Conservation (phyloP, 1,284 basidiomycete genomes). For the Ganoderma lucidum region DNA sequence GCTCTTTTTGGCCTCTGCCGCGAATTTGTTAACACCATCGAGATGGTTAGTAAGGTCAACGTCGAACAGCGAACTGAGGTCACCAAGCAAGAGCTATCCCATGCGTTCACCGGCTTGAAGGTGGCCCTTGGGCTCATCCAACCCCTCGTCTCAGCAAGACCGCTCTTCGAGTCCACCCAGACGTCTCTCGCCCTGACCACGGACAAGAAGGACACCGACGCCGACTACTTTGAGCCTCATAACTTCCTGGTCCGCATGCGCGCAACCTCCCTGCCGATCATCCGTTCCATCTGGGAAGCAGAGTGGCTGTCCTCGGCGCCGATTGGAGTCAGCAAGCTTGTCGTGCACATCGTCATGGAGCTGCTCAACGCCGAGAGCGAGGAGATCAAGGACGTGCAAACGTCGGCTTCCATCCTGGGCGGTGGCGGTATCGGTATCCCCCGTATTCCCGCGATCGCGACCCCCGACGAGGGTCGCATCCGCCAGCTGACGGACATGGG, state of each 20-base stretch:
- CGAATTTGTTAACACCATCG: conserved; percentile 65
- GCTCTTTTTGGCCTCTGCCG: conserved; percentile 70
- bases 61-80: conserved; percentile 64
- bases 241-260: conserved; percentile 89
- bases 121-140: conserved; percentile 83
- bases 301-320: conserved; percentile 85
- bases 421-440: conserved; percentile 42
- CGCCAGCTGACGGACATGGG: conserved; percentile 96
- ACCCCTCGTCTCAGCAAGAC: conserved; percentile 81
- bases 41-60: conserved; percentile 54
- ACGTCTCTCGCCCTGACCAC: conserved; percentile 77
- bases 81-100: conserved; percentile 69
- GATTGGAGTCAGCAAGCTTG: conserved; percentile 73
- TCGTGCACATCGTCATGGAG: conserved; percentile 84
- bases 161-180: conserved; percentile 88
- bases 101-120: conserved; percentile 85
- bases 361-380: conserved; percentile 87
- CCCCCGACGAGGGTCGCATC: conserved; percentile 80
- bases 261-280: conserved; percentile 71
- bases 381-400: conserved; percentile 55
- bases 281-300: conserved; percentile 83
- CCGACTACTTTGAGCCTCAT: conserved; percentile 84
- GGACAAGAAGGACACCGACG: conserved; percentile 80
- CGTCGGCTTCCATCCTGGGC: conserved; percentile 29
- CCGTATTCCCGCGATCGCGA: conserved; percentile 49